These are phyloP conservation scores for Fusarium cyanostomum DNA, from an alignment of 2,329 filamentous ascomycete genomes.

Conservation along the genomic window DNA sequence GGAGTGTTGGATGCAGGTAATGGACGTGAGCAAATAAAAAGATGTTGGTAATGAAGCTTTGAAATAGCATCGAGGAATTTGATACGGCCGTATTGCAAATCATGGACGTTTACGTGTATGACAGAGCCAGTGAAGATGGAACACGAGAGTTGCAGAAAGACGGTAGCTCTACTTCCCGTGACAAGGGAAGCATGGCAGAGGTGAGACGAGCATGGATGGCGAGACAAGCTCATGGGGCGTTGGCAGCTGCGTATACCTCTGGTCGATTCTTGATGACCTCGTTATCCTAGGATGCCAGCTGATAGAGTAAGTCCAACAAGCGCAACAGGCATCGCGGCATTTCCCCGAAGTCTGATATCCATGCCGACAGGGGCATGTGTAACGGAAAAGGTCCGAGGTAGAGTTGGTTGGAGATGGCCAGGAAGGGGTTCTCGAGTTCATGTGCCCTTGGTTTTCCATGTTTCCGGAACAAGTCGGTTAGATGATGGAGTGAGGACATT, in stretches of 20 bases:
- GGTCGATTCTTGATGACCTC: neutral
- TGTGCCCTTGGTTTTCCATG: neutral
- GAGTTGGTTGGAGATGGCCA: neutral
- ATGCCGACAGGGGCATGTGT: slow-evolving; percentile 13
- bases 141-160: neutral
- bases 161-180: neutral
- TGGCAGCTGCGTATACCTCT: neutral
- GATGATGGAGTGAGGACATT: neutral
- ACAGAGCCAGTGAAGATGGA: neutral
- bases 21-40: slow-evolving; percentile 11
- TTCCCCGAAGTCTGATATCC: slow-evolving; percentile 4
- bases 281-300: neutral
- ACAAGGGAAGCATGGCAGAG: neutral
- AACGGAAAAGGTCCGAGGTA: slow-evolving; percentile 8
- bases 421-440: neutral
- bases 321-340: slow-evolving; percentile 15
- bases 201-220: too few species aligned
- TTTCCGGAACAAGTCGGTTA: slow-evolving; percentile 11
- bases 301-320: neutral
- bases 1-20: slow-evolving; percentile 13
- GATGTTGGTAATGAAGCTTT: slow-evolving; percentile 29
- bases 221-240: too few species aligned
- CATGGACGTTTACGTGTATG: neutral
- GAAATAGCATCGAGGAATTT: slow-evolving; percentile 33
- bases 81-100: slow-evolving; percentile 5